phyloP scores from a whole-genome alignment of 2,329 filamentous ascomycete species.

The Penicillium hesseltinei region DNA sequence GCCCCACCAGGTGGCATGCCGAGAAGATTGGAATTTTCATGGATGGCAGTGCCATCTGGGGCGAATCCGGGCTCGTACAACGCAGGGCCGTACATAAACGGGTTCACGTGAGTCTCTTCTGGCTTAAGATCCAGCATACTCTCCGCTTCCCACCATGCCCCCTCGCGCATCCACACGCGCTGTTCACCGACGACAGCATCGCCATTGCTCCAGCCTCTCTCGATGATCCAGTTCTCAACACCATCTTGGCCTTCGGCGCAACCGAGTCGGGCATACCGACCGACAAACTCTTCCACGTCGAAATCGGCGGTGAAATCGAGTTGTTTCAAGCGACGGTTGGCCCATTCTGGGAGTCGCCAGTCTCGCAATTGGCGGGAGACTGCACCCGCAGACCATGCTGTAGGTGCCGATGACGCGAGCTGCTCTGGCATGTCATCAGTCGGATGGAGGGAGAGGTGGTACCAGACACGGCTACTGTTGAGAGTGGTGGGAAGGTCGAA shows the following conservation, averaged over 20 bases:
- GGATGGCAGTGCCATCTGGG: constrained; percentile 55
- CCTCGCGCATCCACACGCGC: constrained; percentile 92
- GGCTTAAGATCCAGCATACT: constrained; percentile 89
- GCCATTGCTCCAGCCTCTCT: constrained; percentile 97
- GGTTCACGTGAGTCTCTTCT: constrained; percentile 48
- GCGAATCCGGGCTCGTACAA: constrained; percentile 73
- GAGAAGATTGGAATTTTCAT: constrained; percentile 60
- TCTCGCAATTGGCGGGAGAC: constrained; percentile 89
- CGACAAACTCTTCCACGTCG: constrained; percentile 85
- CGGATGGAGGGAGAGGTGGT: constrained; percentile 86
- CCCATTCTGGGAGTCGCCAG: constrained; percentile 95
- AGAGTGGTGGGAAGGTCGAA: constrained; percentile 74
- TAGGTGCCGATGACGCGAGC: constrained; percentile 65
- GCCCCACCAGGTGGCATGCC: constrained; percentile 49
- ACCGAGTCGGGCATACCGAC: constrained; percentile 77
- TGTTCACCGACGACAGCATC: constrained; percentile 89
- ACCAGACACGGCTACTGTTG: constrained; percentile 87
- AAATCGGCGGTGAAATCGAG: constrained; percentile 97
- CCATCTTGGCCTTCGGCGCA: constrained; percentile 89
- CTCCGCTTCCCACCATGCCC: constrained; percentile 96
- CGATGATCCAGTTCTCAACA: constrained; percentile 89
- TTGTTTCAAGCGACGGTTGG: constrained; percentile 84
- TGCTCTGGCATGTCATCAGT: constrained; percentile 79
- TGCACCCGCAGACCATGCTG: constrained; percentile 87
- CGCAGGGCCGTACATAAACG: constrained; percentile 54